Evolutionary conservation across 2,329 filamentous ascomycete species (phyloP).

Genomic region (Alternaria sp.): DNA sequence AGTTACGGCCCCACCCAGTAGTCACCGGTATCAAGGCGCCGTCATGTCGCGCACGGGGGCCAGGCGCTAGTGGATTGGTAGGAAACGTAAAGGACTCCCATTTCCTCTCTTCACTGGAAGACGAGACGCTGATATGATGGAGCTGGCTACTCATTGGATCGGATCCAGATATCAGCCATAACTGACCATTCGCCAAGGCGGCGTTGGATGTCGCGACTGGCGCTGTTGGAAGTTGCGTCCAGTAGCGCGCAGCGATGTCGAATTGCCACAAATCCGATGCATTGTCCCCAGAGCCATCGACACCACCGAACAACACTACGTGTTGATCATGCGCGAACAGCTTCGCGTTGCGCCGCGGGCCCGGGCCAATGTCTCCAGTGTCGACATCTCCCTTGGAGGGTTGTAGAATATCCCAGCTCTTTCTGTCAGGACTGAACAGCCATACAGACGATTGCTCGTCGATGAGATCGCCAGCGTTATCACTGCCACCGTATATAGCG

Average conservation of each 20-base stretch:
- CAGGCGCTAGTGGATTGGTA: slow-evolving; percentile 52
- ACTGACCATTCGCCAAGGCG: slow-evolving; percentile 43
- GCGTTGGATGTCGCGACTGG: slow-evolving; percentile 43
- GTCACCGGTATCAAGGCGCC: slow-evolving; percentile 50
- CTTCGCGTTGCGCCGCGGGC: slow-evolving; percentile 26
- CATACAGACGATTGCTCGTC: slow-evolving; percentile 49
- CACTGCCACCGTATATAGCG: slow-evolving; percentile 50
- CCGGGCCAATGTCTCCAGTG: slow-evolving; percentile 19
- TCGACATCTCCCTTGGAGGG: slow-evolving; percentile 20
- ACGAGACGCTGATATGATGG: slow-evolving; percentile 33
- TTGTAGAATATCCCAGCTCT: slow-evolving; percentile 32
- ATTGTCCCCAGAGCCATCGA: slow-evolving; percentile 26
- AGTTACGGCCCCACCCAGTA: slow-evolving; percentile 54
- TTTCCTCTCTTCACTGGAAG: slow-evolving; percentile 24
- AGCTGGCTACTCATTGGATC: slow-evolving; percentile 41
- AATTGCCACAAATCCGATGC: slow-evolving; percentile 39
- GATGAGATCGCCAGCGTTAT: slow-evolving; percentile 39
- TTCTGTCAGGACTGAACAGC: slow-evolving; percentile 47
- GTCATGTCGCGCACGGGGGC: slow-evolving; percentile 48
- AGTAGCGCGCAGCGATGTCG: slow-evolving; percentile 24
- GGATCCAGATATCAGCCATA: slow-evolving; percentile 50
- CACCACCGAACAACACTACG: slow-evolving; percentile 38
- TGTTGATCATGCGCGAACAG: slow-evolving; percentile 28
- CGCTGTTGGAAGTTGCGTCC: slow-evolving; percentile 34
- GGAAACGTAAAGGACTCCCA: slow-evolving; percentile 53